Evolutionary conservation across 768 basidiomycete genomes (phyloP).

Genomic region (Clitopilus hobsonii): DNA sequence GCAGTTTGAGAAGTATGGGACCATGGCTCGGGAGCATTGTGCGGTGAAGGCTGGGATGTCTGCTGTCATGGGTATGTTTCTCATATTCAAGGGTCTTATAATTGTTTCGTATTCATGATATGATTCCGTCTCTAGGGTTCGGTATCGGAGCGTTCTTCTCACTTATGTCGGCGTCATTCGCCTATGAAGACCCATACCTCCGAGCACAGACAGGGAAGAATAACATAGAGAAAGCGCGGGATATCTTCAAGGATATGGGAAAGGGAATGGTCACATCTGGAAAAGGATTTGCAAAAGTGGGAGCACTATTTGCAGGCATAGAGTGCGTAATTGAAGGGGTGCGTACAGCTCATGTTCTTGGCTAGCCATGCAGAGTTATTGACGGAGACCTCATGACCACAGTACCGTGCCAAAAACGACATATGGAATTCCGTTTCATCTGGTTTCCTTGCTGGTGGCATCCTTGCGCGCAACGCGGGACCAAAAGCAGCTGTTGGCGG

Average conservation of each 20-base stretch:
- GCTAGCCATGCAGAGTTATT: background rate
- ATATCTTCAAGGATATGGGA: slow-evolving; percentile 93
- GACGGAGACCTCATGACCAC: background rate
- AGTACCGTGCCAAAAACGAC: slow-evolving; percentile 98
- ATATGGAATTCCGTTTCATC: slow-evolving; percentile 86
- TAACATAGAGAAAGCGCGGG: slow-evolving; percentile 73
- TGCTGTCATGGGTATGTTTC: slow-evolving; percentile 71
- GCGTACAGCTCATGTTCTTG: slow-evolving; percentile 28
- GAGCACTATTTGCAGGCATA: slow-evolving; percentile 88
- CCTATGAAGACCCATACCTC: slow-evolving; percentile 89
- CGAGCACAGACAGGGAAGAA: slow-evolving; percentile 56
- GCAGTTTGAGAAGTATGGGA: slow-evolving; percentile 73
- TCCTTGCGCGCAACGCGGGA: slow-evolving; percentile 84
- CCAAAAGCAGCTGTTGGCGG: slow-evolving; percentile 85
- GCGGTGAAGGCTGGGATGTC: slow-evolving; percentile 76
- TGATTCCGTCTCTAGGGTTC: slow-evolving; percentile 52
- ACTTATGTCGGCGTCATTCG: slow-evolving; percentile 92
- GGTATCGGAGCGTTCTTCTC: slow-evolving; percentile 94
- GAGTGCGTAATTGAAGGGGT: slow-evolving; percentile 96
- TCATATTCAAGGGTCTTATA: slow-evolving; percentile 7
- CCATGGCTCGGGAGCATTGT: slow-evolving; percentile 80
- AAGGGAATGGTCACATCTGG: slow-evolving; percentile 86
- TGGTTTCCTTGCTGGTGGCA: slow-evolving; percentile 84
- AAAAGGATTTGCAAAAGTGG: slow-evolving; percentile 92
- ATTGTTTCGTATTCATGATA: slow-evolving; percentile 4